Percentiles rank a stretch among this genome's conserved stretches.
These are phyloP conservation scores for Yamagishiella unicocca DNA, from an alignment of 139 green algal species.

Conservation along the genomic window DNA sequence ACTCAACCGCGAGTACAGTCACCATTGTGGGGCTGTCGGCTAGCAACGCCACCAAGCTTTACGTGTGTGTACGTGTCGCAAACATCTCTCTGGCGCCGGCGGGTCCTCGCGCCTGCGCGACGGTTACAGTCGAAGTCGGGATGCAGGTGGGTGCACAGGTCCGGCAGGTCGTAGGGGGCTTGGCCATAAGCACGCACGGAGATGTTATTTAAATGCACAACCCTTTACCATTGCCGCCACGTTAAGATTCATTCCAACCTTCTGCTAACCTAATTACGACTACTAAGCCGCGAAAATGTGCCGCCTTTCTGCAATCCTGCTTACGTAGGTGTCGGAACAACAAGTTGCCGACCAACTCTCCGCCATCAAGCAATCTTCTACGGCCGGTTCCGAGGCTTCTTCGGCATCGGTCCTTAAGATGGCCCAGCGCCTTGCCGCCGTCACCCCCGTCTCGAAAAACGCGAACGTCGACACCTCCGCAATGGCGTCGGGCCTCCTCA, in stretches of 20 bases:
- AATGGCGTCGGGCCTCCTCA: background rate
- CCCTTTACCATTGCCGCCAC: background rate
- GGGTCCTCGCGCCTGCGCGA: background rate
- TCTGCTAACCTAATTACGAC: background rate
- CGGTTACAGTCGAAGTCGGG: background rate
- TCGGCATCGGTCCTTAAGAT: background rate
- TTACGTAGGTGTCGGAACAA: background rate
- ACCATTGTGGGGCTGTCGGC: background rate
- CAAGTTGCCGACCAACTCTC: background rate
- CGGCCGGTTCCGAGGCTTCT: background rate
- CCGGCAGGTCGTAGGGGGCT: background rate
- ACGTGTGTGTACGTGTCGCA: background rate
- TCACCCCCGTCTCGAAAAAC: background rate
- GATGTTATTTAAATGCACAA: background rate
- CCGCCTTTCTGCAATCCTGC: background rate
- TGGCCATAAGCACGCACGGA: background rate
- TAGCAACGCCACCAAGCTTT: background rate
- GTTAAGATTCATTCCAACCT: background rate
- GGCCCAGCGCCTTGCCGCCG: background rate
- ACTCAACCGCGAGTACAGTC: background rate
- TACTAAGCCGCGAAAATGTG: background rate
- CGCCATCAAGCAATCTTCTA: background rate
- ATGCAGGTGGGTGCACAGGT: background rate
- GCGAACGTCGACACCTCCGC: background rate
- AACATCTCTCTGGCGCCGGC: background rate